Evolutionary conservation across 805 yeast genomes (phyloP), one percentile per base, ranked within the genome.

Genomic region (Saccharomycopsis amapae): DNA sequence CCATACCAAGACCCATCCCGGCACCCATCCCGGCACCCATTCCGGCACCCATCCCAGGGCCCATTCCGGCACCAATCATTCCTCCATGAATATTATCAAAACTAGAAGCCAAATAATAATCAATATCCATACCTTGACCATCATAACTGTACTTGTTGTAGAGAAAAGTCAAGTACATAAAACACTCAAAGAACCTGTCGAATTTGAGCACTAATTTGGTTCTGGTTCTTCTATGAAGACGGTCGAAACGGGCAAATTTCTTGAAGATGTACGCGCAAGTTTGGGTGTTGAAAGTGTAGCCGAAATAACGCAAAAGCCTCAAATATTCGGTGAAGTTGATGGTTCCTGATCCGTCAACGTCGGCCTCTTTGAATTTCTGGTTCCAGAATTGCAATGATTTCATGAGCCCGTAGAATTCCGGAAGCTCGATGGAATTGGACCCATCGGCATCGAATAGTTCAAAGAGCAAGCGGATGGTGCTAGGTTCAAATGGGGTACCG

Each of bases 101-200:
- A 24, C 41, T 12, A 13, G 10, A 22, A 13, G 41, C 33, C 33
- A 38, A 38, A 15, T 38, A 38, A 5, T 13, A 13, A 17, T 39
- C 42, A 13, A 39, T 39, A 15, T 25, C 35, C 20, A 30, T 19
- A n/a, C 23, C 42, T 25, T 18, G n/a, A 26, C 32, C 37, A 13
- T 31, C 42, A 2, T 25, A 15, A 6, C 22, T 42, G 24, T 46
- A 50, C n/a, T 38, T 37, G 30, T 50, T 50, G 40, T 32, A 50
- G 33, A 50, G 47, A 20, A 44, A 48, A 18, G 48, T 50, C 44
- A 86, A 68, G 70, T 84, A 81, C 15, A 85, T 81, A 52, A 85
- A 71, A 42, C 84, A 71, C 60, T 86, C 95, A 30, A 86, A 86
- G 63, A 86, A 86, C 60, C 78, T 72, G 60, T 86, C 95, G 60